Conservation (phyloP, 2,329 filamentous ascomycete species). For the Phyllachora maydis region DNA sequence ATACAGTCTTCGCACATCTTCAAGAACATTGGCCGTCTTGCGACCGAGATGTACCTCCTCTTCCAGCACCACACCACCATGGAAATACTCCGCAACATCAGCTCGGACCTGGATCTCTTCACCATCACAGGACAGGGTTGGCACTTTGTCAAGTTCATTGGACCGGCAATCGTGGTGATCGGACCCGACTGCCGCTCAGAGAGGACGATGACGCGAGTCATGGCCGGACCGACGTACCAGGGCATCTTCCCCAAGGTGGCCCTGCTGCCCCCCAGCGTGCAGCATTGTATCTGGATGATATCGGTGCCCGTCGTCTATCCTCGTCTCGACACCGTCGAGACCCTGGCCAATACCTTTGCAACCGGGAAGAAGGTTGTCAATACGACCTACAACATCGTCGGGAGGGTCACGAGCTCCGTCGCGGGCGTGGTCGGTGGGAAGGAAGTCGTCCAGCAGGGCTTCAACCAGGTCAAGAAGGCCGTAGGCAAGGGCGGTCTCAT, state of each 20-base stretch:
- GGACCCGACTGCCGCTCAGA: slow-evolving; percentile 87
- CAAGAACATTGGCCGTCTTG: slow-evolving; percentile 91
- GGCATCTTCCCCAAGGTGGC: slow-evolving; percentile 93
- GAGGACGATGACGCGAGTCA: slow-evolving; percentile 71
- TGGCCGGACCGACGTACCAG: slow-evolving; percentile 93
- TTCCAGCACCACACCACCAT: slow-evolving; percentile 97
- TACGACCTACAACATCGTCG: slow-evolving; percentile 86
- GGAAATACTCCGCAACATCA: slow-evolving; percentile 78
- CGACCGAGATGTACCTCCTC: slow-evolving; percentile 91
- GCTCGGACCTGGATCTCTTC: slow-evolving; percentile 78
- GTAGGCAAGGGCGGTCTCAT: slow-evolving; percentile 91
- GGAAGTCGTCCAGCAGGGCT: slow-evolving; percentile 77
- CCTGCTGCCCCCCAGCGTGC: slow-evolving; percentile 72
- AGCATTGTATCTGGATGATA: slow-evolving; percentile 94
- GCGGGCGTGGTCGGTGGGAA: slow-evolving; percentile 92
- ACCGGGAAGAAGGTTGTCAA: slow-evolving; percentile 95
- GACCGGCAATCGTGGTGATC: slow-evolving; percentile 74
- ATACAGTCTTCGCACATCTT: slow-evolving; percentile 98
- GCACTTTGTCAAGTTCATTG: slow-evolving; percentile 96
- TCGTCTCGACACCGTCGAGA: slow-evolving; percentile 76
- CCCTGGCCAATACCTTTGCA: slow-evolving; percentile 73
- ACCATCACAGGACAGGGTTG: slow-evolving; percentile 93
- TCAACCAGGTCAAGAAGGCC: slow-evolving; percentile 87
- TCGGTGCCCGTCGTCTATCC: slow-evolving; percentile 85
- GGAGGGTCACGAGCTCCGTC: slow-evolving; percentile 86